Evolutionary conservation across 2,329 filamentous ascomycete genomes (phyloP), one percentile per base, ranked within the genome.

Genomic region (Colletotrichum cordylinicola): DNA sequence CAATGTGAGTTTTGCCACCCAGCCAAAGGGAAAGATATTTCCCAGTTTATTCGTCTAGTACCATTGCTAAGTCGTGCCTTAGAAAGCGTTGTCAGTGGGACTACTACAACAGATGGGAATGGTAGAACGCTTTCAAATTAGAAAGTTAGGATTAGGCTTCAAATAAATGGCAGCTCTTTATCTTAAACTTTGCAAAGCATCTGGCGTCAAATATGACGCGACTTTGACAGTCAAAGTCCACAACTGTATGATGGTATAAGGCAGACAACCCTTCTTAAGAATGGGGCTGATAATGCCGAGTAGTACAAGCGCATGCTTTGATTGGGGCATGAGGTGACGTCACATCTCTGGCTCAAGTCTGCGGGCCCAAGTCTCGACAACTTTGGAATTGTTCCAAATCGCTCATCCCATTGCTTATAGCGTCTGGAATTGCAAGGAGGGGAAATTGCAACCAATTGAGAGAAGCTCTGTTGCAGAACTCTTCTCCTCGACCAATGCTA

Each of bases 171-270:
- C 5, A 13, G 18, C 43, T 12, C 6, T 48, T 13, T 6, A 13
- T 48, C 9, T 8, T 21, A 0, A 13, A n/a, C 18, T 7, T 21
- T 48, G 7, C 12, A 10, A 13, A 21, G 6, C 10, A 21, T 7
- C 1, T 7, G 10, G 0, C 6, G 0, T 48, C 0, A 48, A 3
- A 48, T 12, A 0, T 21, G 18, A 4, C 3, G 18, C 7, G 3
- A 0, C 18, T 21, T 48, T 5, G 1, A 0, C 6, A 6, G 8
- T 48, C 10, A 7, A 48, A 48, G 18, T 48, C 18, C 0, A 48
- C 13, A 4, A 12, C 21, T 2, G 2, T 0, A 48, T 13, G 9
- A 13, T 21, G n/a, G 1, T 4, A 4, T 4, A 7, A 12, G n/a
- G n/a, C 10, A n/a, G 43, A 2, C 18, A 48, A 9, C 1, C 18